Evolutionary conservation across 2,329 filamentous ascomycete species (phyloP).

Genomic region (Didymella lethalis): DNA sequence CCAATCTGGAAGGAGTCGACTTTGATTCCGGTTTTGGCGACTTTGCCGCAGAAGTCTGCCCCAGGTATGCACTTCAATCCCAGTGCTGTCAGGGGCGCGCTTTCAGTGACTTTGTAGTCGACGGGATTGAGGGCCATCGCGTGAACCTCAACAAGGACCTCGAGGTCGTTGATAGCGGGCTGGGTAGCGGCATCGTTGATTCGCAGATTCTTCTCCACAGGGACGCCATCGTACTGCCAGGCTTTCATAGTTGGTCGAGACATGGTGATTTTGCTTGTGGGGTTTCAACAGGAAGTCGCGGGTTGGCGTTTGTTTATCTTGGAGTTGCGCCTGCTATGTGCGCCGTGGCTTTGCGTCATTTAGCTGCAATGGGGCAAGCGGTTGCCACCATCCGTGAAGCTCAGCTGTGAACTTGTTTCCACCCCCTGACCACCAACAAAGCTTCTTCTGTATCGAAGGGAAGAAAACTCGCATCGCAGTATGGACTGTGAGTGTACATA

Average conservation of each 20-base stretch:
- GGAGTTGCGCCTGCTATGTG: slow-evolving; percentile 3
- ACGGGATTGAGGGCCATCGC: slow-evolving; percentile 66
- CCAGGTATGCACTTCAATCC: slow-evolving; percentile 54
- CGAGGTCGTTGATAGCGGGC: slow-evolving; percentile 49
- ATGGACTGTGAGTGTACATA: neutral
- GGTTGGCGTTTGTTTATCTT: slow-evolving; percentile 5
- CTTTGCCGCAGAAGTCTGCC: slow-evolving; percentile 62
- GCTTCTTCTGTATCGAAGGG: neutral
- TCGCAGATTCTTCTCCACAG: slow-evolving; percentile 63
- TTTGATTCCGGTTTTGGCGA: slow-evolving; percentile 50
- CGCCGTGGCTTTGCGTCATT: slow-evolving; percentile 20
- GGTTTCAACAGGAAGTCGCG: neutral
- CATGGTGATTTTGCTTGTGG: slow-evolving; percentile 20
- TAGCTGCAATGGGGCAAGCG: slow-evolving; percentile 17
- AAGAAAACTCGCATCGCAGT: neutral
- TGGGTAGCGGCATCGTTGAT: slow-evolving; percentile 56
- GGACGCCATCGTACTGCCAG: slow-evolving; percentile 62
- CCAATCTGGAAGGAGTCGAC: slow-evolving; percentile 44
- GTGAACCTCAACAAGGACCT: slow-evolving; percentile 65
- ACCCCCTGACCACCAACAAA: neutral
- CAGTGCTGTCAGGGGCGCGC: slow-evolving; percentile 42
- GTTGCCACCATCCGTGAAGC: slow-evolving; percentile 3
- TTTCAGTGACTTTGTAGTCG: slow-evolving; percentile 70
- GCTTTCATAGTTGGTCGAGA: slow-evolving; percentile 60
- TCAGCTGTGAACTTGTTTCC: slow-evolving; percentile 1